Evolutionary conservation across 345 rosid genomes (phyloP).

Genomic region (Ceriops decandra): DNA sequence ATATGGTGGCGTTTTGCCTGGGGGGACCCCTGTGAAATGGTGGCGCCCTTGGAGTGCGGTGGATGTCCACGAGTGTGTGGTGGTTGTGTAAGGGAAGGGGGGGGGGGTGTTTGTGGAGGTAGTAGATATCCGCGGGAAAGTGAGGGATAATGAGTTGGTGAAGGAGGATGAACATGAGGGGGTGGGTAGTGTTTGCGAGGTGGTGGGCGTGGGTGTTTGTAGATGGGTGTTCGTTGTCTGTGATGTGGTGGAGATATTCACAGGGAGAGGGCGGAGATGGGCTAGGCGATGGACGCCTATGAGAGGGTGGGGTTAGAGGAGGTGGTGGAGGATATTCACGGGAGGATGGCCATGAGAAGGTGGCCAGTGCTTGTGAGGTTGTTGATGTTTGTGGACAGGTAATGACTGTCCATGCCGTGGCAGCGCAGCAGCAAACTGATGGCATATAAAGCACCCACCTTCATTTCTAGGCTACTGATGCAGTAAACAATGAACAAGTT

Average conservation of each 20-base stretch:
- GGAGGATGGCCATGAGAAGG: neutral
- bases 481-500: too few species aligned
- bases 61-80: too few species aligned
- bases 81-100: too few species aligned
- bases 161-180: neutral
- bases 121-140: neutral
- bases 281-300: conserved; percentile 2
- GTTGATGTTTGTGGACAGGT: neutral
- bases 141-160: neutral
- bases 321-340: conserved; percentile 1
- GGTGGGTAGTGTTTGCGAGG: neutral
- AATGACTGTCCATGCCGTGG: neutral
- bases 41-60: too few species aligned
- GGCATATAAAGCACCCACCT: neutral
- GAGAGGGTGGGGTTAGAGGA: neutral
- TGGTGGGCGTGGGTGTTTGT: neutral
- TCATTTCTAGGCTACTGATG: neutral
- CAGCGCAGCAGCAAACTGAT: neutral
- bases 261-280: neutral
- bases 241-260: neutral
- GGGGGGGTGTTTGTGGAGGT: neutral
- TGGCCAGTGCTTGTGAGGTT: neutral
- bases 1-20: too few species aligned
- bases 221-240: neutral
- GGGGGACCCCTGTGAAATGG: too few species aligned